Evolutionary conservation across 345 rosid genomes (phyloP), one percentile per base, ranked within the genome.

Genomic region (Salix koriyanagi): DNA sequence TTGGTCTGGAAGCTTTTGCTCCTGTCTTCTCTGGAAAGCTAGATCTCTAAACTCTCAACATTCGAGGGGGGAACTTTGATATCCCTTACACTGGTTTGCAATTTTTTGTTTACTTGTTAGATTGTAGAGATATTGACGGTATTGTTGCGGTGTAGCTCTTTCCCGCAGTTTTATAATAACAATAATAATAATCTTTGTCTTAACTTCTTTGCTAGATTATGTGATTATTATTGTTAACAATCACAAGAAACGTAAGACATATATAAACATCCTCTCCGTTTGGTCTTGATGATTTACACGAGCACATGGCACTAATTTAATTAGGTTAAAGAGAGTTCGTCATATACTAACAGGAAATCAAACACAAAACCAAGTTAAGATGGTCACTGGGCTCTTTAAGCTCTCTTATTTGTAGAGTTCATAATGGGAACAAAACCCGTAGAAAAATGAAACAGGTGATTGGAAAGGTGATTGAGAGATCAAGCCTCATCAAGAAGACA

Each of bases 401-500:
- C 0, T 44, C 16, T 44, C 5, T 44, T 44, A 44, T 44, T 44
- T 44, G 50, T 44, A 44, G 50, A 44, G 16, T 67, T 10, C 13
- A 36, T 52, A 41, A 75, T n/a, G 70, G 16, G 79, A 61, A 41
- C 34, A 56, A 21, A 56, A 4, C 62, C 39, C 30, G 23, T 11
- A 34, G 56, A 64, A 71, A 34, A 15, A 52, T 50, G 10, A 39
- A 74, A 73, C 42, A 65, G 74, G 72, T 67, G 84, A 77, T 83
- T 64, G 69, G 62, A 81, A 81, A 73, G 74, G 69, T 77, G 75
- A 77, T 79, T n/a, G 74, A 61, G 69, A 65, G 64, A 56, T 32
- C 34, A 32, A 75, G 75, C 75, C 72, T 80, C 71, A 73, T 37
- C 37, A 76, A 76, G 79, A 79, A 75, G 79, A 79, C 61, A 70